These are phyloP conservation scores for Ophiostoma fasciatum DNA, from an alignment of 2,329 filamentous ascomycete genomes.

Conservation along the genomic window DNA sequence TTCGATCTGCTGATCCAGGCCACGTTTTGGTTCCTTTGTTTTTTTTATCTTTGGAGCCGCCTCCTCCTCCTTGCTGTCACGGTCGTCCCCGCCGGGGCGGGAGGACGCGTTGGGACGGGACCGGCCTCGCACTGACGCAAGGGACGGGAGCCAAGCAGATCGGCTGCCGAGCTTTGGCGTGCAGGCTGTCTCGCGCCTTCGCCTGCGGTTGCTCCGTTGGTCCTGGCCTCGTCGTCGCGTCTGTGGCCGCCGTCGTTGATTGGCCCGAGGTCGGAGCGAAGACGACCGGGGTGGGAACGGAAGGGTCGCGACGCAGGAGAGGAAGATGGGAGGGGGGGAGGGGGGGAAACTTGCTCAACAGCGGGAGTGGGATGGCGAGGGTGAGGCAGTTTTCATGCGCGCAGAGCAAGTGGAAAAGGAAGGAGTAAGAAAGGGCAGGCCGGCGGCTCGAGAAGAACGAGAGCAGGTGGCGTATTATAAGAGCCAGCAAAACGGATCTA, in stretches of 20 bases:
- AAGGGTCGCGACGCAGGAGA: background rate
- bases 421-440: background rate
- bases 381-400: conserved; percentile 4
- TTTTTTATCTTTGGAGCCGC: no score
- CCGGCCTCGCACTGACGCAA: no score
- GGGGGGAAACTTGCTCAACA: conserved; percentile 9
- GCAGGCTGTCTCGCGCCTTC: no score
- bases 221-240: background rate
- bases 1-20: no score
- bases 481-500: conserved; percentile 1
- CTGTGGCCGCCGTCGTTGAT: background rate
- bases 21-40: no score
- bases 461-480: conserved; percentile 1
- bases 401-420: conserved; percentile 1
- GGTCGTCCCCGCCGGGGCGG: no score
- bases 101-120: no score
- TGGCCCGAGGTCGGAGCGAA: background rate
- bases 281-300: background rate
- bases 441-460: background rate
- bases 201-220: no score
- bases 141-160: no score
- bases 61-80: no score
- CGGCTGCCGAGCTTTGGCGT: no score
- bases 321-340: no score
- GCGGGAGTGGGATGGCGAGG: conserved; percentile 1